Conservation (phyloP, 164 flowering plant species). For the Piper longum region DNA sequence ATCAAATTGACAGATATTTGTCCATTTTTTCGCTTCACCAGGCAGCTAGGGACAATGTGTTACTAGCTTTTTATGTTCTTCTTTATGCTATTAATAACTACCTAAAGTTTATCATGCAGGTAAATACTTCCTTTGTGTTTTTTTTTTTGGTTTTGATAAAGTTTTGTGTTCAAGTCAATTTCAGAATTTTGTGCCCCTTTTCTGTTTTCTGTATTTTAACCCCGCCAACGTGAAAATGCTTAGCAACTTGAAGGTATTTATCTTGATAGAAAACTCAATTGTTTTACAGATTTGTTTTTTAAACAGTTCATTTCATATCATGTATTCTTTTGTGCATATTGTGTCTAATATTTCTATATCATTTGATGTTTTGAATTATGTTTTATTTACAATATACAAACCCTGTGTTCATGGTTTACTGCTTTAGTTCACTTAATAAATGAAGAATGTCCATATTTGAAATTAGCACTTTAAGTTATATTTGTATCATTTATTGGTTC, state of each 20-base stretch:
- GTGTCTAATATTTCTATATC: no score
- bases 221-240: constrained; percentile 99
- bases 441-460: no score
- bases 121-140: not conserved
- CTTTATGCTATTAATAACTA: constrained; percentile 97
- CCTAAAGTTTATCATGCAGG: constrained; percentile 98
- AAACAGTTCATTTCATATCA: not conserved
- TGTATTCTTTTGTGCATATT: no score
- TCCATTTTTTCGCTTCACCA: constrained; percentile 18
- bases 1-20: not conserved
- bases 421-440: no score
- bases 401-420: no score
- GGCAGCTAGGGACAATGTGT: constrained; percentile 96
- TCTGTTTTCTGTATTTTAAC: constrained; percentile 56
- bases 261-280: not conserved
- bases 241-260: constrained; percentile 90
- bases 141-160: not conserved
- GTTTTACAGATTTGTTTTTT: not conserved
- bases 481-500: no score
- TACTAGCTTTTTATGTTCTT: constrained; percentile 91
- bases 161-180: not conserved
- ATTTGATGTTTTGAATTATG: no score
- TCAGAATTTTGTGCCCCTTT: not conserved
- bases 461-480: no score
- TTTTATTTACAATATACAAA: no score